A percentile compares a stretch with the other conserved stretches of the same genome.
Evolutionary conservation across 768 basidiomycete genomes (phyloP).

Genomic region (Podaxis sp.): DNA sequence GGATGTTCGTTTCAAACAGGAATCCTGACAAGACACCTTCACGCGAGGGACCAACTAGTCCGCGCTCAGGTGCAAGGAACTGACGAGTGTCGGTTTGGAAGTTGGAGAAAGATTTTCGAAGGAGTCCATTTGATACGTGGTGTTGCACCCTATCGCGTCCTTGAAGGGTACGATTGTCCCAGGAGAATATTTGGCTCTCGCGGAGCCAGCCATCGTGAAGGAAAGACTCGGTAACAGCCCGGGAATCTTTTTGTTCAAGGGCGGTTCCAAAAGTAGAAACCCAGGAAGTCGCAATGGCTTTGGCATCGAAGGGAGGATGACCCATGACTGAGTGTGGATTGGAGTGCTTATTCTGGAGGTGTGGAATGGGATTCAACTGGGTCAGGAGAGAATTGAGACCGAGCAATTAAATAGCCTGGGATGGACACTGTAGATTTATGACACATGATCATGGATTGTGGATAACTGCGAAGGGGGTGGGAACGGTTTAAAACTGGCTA

Average conservation of each 20-base stretch:
- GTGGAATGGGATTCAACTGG: background rate
- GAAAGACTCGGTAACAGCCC: background rate
- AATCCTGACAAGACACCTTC: constrained; percentile 9
- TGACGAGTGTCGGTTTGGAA: constrained; percentile 1
- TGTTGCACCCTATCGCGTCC: constrained; percentile 3
- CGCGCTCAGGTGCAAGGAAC: constrained; percentile 2
- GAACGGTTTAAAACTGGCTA: no score
- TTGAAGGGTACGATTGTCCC: constrained; percentile 11
- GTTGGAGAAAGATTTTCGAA: constrained; percentile 2
- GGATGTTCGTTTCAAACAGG: constrained; percentile 4
- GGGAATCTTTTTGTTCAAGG: background rate
- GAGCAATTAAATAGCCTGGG: no score
- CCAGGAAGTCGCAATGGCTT: constrained; percentile 1
- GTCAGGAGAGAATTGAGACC: background rate
- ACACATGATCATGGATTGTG: no score
- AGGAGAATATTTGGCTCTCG: constrained; percentile 11
- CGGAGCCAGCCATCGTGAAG: constrained; percentile 11
- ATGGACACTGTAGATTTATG: no score
- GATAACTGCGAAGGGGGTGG: no score
- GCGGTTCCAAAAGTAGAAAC: background rate
- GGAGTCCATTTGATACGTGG: background rate
- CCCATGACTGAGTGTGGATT: background rate
- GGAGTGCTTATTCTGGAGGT: background rate
- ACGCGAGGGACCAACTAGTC: background rate
- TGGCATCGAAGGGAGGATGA: background rate